Conservation (phyloP, 768 basidiomycete genomes). For the Tubosaeta brunneosetosa region DNA sequence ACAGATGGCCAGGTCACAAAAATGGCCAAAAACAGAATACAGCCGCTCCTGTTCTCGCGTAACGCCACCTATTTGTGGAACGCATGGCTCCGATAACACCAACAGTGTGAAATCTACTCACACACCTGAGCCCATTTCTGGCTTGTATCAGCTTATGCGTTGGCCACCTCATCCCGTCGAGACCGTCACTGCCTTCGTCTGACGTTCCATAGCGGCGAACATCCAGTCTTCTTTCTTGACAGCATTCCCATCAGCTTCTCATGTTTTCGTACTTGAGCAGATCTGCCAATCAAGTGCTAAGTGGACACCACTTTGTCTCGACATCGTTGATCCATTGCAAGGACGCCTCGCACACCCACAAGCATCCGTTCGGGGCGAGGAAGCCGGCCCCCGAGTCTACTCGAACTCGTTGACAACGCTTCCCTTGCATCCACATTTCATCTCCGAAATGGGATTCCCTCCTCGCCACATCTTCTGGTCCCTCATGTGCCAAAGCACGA, state of each 20-base stretch:
- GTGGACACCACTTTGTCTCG: slow-evolving; percentile 86
- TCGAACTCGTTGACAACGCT: slow-evolving; percentile 43
- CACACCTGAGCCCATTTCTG: slow-evolving; percentile 8
- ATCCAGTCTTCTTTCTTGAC: slow-evolving; percentile 71
- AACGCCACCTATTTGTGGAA: too few relatives aligned
- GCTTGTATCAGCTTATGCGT: slow-evolving; percentile 56
- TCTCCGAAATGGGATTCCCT: slow-evolving; percentile 40
- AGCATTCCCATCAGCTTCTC: slow-evolving; percentile 46
- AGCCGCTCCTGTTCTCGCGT: slow-evolving; percentile 49
- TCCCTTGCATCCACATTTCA: slow-evolving; percentile 42
- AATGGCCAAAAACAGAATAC: slow-evolving; percentile 54
- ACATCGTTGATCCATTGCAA: slow-evolving; percentile 70
- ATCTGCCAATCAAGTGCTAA: slow-evolving; percentile 69
- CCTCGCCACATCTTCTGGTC: slow-evolving; percentile 21
- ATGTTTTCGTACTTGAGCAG: slow-evolving; percentile 81
- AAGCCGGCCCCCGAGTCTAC: slow-evolving; percentile 41
- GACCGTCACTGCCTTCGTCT: slow-evolving; percentile 60
- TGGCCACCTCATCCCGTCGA: slow-evolving; percentile 59
- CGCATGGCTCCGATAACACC: slow-evolving; percentile 19
- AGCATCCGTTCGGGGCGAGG: slow-evolving; percentile 50
- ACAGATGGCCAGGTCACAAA: slow-evolving; percentile 41
- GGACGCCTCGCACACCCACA: slow-evolving; percentile 44
- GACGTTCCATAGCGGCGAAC: slow-evolving; percentile 43
- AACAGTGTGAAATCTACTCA: not conserved
- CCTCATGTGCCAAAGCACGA: slow-evolving; percentile 88